A percentile compares a stretch with the other conserved stretches of the same genome.
Evolutionary conservation across 2,329 filamentous ascomycete genomes (phyloP).

Genomic region (Emergomyces pasteurianus): DNA sequence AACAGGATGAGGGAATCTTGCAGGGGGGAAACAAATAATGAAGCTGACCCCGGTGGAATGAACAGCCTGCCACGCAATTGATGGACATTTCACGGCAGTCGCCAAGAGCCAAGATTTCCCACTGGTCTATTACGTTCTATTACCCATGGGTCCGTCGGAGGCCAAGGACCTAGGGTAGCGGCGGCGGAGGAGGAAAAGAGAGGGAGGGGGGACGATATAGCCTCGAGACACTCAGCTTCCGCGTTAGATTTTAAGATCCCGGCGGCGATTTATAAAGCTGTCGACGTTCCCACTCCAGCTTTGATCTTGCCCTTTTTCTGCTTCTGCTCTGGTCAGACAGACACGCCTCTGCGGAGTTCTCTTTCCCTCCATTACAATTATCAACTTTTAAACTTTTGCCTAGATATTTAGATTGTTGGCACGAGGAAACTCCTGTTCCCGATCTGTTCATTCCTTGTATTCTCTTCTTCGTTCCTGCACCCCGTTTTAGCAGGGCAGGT

Average conservation of each 20-base stretch:
- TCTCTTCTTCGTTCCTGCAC: background rate
- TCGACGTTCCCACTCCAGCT: background rate
- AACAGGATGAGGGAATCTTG: background rate
- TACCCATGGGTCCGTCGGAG: background rate
- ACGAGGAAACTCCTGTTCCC: background rate
- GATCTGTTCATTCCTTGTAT: background rate
- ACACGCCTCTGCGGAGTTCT: no score
- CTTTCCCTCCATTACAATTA: no score
- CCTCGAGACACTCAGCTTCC: no score
- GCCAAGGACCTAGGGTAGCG: background rate
- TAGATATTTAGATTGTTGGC: background rate
- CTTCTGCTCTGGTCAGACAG: no score
- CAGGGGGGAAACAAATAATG: background rate
- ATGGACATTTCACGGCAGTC: background rate
- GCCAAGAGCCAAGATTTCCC: background rate
- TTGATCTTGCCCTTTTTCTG: background rate
- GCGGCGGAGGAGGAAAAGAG: no score
- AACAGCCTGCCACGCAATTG: background rate
- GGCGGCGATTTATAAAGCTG: background rate
- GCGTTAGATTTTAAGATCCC: no score
- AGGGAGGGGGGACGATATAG: no score
- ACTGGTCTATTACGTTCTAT: background rate
- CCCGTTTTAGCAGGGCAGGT: background rate
- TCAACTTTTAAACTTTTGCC: background rate
- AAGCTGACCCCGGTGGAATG: background rate